Conservation (phyloP, 495 filamentous ascomycete genomes). For the Xanthoparmelia taractica region DNA sequence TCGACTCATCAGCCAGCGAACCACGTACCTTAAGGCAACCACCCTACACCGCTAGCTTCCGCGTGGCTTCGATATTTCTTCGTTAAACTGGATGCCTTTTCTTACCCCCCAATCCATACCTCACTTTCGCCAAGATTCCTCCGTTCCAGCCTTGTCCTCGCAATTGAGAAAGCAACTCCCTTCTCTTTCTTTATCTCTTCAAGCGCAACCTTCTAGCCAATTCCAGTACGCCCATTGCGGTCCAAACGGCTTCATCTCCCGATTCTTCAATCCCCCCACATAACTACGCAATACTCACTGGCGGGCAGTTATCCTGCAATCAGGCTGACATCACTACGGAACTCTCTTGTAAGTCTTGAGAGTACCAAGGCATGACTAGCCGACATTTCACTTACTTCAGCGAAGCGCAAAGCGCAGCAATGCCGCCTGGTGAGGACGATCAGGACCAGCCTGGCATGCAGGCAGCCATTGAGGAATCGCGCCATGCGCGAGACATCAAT, state of each 20-base stretch:
- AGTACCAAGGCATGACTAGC: not conserved
- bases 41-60: not conserved
- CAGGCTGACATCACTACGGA: not conserved
- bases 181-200: not conserved
- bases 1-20: conserved; percentile 1
- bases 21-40: conserved; percentile 2
- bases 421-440: not conserved
- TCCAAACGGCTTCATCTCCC: not conserved
- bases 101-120: not conserved
- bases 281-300: not conserved
- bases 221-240: not conserved
- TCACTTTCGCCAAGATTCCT: not conserved
- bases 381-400: not conserved
- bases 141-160: not conserved
- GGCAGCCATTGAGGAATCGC: not conserved
- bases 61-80: not conserved
- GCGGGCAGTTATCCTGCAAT: not conserved
- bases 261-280: too few species aligned
- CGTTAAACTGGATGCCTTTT: not conserved
- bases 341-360: not conserved
- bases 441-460: not conserved
- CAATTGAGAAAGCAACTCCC: not conserved
- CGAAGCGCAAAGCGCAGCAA: not conserved
- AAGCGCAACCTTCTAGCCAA: not conserved
- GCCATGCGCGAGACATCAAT: not conserved